phyloP scores from a whole-genome alignment of 176 grass and related monocot species.

The Oryza longistaminata region DNA sequence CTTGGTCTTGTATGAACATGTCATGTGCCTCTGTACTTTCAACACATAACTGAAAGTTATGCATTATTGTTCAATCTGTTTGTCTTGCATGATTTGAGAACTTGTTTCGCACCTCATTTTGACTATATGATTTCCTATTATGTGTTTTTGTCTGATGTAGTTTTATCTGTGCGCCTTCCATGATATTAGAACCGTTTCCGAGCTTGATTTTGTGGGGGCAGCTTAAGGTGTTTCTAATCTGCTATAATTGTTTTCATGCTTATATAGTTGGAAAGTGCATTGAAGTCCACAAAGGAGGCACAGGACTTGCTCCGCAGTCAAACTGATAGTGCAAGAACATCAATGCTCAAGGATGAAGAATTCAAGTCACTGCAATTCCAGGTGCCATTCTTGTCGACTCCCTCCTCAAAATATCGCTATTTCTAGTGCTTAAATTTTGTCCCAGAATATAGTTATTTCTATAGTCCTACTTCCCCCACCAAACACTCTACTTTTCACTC shows the following conservation, averaged over 20 bases:
- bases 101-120: not conserved
- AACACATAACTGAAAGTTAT: not conserved
- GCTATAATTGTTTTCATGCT: slow-evolving; percentile 14
- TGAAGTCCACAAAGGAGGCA: slow-evolving; percentile 72
- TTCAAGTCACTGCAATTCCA: slow-evolving; percentile 91
- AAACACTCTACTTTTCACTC: too few species aligned
- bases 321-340: slow-evolving; percentile 66
- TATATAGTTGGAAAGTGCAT: slow-evolving; percentile 78
- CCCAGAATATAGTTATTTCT: too few species aligned
- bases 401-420: too few species aligned
- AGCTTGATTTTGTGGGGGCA: not conserved
- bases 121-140: not conserved
- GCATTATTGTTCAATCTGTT: not conserved
- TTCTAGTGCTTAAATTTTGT: too few species aligned
- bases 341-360: slow-evolving; percentile 87
- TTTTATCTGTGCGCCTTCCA: not conserved
- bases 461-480: too few species aligned
- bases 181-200: not conserved
- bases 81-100: not conserved
- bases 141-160: not conserved
- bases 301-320: slow-evolving; percentile 70
- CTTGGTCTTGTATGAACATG: slow-evolving; percentile 13
- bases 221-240: slow-evolving; percentile 17
- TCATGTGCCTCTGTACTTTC: slow-evolving; percentile 15
- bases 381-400: slow-evolving; percentile 40